Evolutionary conservation across 2,329 filamentous ascomycete genomes (phyloP), one percentile per base, ranked within the genome.

Genomic region (Tolypocladium nubicola): DNA sequence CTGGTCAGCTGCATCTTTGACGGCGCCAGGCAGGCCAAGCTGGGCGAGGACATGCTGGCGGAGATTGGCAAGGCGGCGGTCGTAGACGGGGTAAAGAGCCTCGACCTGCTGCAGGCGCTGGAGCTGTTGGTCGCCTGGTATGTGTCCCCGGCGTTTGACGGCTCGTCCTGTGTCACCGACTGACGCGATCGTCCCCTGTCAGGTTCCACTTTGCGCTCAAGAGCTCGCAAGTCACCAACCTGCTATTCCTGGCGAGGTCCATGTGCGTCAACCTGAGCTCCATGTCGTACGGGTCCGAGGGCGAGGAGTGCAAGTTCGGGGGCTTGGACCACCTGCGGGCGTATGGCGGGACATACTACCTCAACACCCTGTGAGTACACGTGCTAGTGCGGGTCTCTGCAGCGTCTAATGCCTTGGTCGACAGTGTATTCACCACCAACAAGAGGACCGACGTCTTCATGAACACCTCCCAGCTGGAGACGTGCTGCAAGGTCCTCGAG

Each of bases 131-230:
- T 80, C 23, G 70, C 72, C 10, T 81, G 78, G 78, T 79, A 61
- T 56, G 70, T 65, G 4, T 26, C n/a, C 14, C 33, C 38, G 14
- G 16, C 5, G 21, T 8, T 43, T 26, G 8, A 37, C 23, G 11
- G 19, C 33, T 19, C 26, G 11, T 19, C 39, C n/a, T 16, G n/a
- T 9, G 37, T 10, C 13, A 10, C 11, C 9, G 21, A 11, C 55
- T 57, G 10, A 57, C 39, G 4, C 23, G 16, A 13, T 43, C 9
- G 13, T 50, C 21, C 23, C 23, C 19, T 45, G 26, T 16, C 26
- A 77, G 75, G 75, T 77, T 73, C 57, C 75, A 79, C 58, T 76
- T 76, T 62, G 76, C 72, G 41, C 66, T 80, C 53, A 78, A 76
- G 62, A 78, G 75, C 61, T 75, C 76, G 53, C 76, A 80, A 63